Conservation (phyloP, 2,329 filamentous ascomycete species). For the Calycina marina region DNA sequence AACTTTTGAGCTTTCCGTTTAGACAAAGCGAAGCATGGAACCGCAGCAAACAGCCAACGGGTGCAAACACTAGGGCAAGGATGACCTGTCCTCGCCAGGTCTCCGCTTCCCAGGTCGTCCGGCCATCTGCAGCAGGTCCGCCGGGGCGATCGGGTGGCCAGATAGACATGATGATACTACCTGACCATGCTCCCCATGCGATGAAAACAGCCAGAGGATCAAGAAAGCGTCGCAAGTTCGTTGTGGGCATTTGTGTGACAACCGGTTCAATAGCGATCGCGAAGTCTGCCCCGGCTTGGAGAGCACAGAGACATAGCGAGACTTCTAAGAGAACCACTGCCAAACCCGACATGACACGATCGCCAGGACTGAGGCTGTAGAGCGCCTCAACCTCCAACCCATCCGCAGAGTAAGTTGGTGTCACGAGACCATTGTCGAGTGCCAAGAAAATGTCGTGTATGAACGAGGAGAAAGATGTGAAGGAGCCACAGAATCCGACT, state of each 20-base stretch:
- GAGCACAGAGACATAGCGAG: slow-evolving; percentile 51
- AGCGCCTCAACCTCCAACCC: slow-evolving; percentile 22
- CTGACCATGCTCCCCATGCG: slow-evolving; percentile 64
- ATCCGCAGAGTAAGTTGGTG: slow-evolving; percentile 26
- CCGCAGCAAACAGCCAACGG: slow-evolving; percentile 59
- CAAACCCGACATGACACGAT: slow-evolving; percentile 69
- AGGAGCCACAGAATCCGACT: slow-evolving; percentile 78
- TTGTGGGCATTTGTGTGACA: slow-evolving; percentile 45
- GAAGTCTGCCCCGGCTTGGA: slow-evolving; percentile 62
- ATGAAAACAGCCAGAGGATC: slow-evolving; percentile 51
- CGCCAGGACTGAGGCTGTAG: slow-evolving; percentile 49
- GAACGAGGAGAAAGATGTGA: slow-evolving; percentile 82
- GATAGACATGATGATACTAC: slow-evolving; percentile 54
- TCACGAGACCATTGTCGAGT: slow-evolving; percentile 56
- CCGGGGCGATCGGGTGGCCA: slow-evolving; percentile 47
- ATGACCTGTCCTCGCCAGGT: slow-evolving; percentile 62
- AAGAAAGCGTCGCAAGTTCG: slow-evolving; percentile 40
- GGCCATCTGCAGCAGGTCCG: too few relatives aligned
- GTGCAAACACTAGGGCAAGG: slow-evolving; percentile 72
- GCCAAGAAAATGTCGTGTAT: slow-evolving; percentile 69
- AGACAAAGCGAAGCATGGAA: slow-evolving; percentile 59
- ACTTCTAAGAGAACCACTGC: slow-evolving; percentile 63
- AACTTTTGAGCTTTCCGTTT: slow-evolving; percentile 51
- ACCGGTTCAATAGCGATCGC: slow-evolving; percentile 44
- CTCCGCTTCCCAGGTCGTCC: too few relatives aligned